Evolutionary conservation across 2,329 filamentous ascomycete species (phyloP).

Genomic region (Podosphaera leucotricha): DNA sequence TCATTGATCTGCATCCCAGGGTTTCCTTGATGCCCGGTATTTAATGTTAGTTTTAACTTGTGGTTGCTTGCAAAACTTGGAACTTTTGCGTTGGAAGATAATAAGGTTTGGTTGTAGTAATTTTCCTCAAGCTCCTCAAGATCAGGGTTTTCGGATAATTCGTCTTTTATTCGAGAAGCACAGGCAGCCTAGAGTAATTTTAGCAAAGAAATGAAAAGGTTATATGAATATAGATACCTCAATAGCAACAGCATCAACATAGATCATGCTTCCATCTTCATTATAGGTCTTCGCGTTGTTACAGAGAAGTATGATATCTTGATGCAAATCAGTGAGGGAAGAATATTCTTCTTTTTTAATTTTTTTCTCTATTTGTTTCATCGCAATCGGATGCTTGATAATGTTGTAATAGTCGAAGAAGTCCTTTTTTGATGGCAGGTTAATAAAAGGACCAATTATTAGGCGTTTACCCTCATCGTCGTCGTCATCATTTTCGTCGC

Average conservation of each 20-base stretch:
- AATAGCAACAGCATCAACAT: slow-evolving; percentile 77
- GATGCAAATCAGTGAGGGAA: slow-evolving; percentile 53
- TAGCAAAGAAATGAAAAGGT: slow-evolving; percentile 9
- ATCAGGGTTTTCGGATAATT: slow-evolving; percentile 29
- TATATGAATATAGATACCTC: slow-evolving; percentile 36
- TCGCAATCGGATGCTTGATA: slow-evolving; percentile 80
- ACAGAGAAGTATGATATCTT: slow-evolving; percentile 66
- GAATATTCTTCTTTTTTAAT: slow-evolving; percentile 93
- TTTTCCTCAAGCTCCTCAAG: slow-evolving; percentile 27
- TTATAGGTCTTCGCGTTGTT: slow-evolving; percentile 90
- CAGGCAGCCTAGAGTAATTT: slow-evolving; percentile 29
- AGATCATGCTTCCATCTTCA: slow-evolving; percentile 80
- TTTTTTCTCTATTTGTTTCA: slow-evolving; percentile 83
- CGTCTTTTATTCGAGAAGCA: slow-evolving; percentile 27
- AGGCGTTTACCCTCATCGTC: slow-evolving; percentile 41
- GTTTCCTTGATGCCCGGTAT: slow-evolving; percentile 18
- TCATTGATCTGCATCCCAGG: slow-evolving; percentile 28
- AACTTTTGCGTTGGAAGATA: neutral
- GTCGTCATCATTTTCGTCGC: slow-evolving; percentile 22
- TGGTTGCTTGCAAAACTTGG: slow-evolving; percentile 18
- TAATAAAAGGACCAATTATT: slow-evolving; percentile 85
- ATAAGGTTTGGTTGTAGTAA: slow-evolving; percentile 8
- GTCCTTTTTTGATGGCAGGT: slow-evolving; percentile 65
- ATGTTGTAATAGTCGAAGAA: slow-evolving; percentile 92
- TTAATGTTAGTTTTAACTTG: slow-evolving; percentile 44